Percentiles rank a stretch among this genome's conserved stretches.
Conservation (phyloP, 768 basidiomycete species). For the Neoboletus magnificus region DNA sequence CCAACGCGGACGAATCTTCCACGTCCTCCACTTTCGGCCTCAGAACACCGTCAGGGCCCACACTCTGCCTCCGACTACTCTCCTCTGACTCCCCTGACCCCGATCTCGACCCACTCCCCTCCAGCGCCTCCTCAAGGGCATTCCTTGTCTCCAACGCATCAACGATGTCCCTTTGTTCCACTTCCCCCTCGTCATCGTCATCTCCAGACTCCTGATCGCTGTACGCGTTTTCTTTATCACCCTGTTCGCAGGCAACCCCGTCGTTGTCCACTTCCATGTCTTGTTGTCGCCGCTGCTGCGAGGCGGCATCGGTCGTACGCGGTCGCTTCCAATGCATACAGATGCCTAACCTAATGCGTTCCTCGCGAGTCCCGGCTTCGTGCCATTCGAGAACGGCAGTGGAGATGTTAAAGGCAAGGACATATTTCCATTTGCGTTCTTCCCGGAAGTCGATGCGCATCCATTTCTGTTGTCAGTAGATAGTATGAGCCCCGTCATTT, state of each 20-base stretch:
- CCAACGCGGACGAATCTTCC: constrained; percentile 50
- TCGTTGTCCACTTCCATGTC: constrained; percentile 33
- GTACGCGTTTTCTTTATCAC: constrained; percentile 22
- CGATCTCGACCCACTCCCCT: constrained; percentile 29
- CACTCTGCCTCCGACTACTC: constrained; percentile 33
- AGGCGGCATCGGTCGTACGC: constrained; percentile 26
- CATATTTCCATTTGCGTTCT: constrained; percentile 89
- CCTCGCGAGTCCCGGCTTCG: constrained; percentile 58
- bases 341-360: constrained; percentile 62
- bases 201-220: constrained; percentile 45
- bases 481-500: constrained; percentile 7
- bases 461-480: constrained; percentile 69
- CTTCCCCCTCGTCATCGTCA: constrained; percentile 59
- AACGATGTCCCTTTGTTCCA: constrained; percentile 50
- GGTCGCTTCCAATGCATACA: constrained; percentile 63
- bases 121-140: constrained; percentile 58
- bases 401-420: constrained; percentile 78
- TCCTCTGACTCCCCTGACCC: constrained; percentile 34
- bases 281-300: constrained; percentile 32
- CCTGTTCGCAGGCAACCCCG: constrained; percentile 14
- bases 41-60: constrained; percentile 26
- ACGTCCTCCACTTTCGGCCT: constrained; percentile 54
- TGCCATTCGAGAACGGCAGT: constrained; percentile 89
- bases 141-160: constrained; percentile 56
- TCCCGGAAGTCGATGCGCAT: constrained; percentile 94